Percentiles rank a stretch among this genome's conserved stretches.
Evolutionary conservation across 148 eudicot species (phyloP).

Genomic region (Cornus kousa): DNA sequence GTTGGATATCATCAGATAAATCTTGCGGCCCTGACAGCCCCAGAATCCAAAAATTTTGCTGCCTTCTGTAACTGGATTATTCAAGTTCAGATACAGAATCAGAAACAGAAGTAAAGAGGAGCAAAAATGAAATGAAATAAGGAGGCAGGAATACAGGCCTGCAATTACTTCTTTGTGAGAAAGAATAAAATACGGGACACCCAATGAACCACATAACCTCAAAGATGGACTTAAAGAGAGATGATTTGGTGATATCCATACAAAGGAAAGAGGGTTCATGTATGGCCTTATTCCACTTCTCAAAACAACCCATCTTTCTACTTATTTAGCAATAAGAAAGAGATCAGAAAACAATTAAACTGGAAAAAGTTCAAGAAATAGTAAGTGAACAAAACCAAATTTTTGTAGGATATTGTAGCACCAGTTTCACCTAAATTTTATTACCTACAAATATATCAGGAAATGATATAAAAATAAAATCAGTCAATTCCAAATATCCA

Average conservation of each 20-base stretch:
- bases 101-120: background rate
- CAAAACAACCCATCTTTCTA: background rate
- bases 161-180: slow-evolving; percentile 24
- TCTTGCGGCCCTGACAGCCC: slow-evolving; percentile 96
- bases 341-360: background rate
- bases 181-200: background rate
- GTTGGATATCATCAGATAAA: slow-evolving; percentile 94
- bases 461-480: background rate
- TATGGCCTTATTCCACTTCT: background rate
- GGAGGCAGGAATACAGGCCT: slow-evolving; percentile 63
- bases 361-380: background rate
- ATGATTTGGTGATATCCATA: background rate
- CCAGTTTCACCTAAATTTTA: background rate
- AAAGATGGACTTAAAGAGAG: background rate
- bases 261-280: background rate
- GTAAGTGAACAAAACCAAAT: background rate
- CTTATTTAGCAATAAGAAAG: background rate
- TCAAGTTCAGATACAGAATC: background rate
- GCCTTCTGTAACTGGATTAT: slow-evolving; percentile 81
- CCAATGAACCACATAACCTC: background rate
- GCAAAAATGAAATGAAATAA: background rate
- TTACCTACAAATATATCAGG: background rate
- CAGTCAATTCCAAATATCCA: background rate
- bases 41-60: slow-evolving; percentile 83
- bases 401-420: background rate